Base-by-base conservation (phyloP, 805 yeast genomes). In the Wickerhamiella slavikovae region DNA sequence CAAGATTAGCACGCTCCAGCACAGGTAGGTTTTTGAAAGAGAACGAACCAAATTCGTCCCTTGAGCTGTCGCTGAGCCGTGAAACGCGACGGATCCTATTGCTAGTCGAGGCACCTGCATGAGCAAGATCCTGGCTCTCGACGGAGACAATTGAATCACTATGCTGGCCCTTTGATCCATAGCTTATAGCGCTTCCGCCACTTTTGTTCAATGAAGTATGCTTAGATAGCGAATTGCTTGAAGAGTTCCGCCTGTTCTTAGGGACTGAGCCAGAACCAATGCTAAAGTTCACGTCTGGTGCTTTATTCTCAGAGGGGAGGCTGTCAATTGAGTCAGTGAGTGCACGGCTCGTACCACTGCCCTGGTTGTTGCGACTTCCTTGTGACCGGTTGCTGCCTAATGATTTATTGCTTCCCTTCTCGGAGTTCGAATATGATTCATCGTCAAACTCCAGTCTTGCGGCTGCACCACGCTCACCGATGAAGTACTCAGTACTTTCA, bases 1-100 rank as follows among this genome's bases (percentile, higher is more conserved):
- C 95, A 45, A 79, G 80, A 46, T 89, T 89, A 6, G 93, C 95
- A 42, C 76, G 77, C 41, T 89, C 96, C 32, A 91, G 61, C 4
- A 89, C 89, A 4, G 85, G 72, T 37, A 89, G 55, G 47, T 89
- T 89, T 39, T 94, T 62, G 53, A 78, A 89, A 35, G 78, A 73
- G 51, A 89, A 89, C 3, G 89, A 73, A 0, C 99, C 99, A 62
- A 89, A 89, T 43, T 85, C 55, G 25, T 48, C 53, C 14, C 38
- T 85, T 5, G 60, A 56, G 15, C 74, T 63, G 33, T 75, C 85
- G 29, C 73, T 74, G 35, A 79, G 49, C 39, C 78, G 38, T 20
- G 55, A 64, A 37, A 78, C 67, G 3, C 79, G 68, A 29, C 20
- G 19, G n/a, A n/a, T n/a, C n/a, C n/a, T n/a, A n/a, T n/a, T n/a